Evolutionary conservation across 805 yeast species (phyloP).

Genomic region (Metschnikowia dekortorum): DNA sequence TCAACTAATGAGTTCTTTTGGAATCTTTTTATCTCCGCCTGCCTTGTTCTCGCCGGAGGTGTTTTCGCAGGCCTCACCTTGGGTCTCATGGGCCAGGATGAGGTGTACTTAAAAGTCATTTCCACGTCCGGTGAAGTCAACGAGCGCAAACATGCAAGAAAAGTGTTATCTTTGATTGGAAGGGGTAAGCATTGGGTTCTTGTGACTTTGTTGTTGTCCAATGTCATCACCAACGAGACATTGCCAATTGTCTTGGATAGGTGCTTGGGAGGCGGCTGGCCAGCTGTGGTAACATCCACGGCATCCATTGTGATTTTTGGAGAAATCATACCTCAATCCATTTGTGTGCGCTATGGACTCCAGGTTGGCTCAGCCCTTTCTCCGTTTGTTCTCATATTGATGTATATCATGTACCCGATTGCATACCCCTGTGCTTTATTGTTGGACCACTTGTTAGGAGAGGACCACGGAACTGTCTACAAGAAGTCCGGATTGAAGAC

Average conservation of each 20-base stretch:
- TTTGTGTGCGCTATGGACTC: slow-evolving; percentile 89
- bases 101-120: slow-evolving; percentile 86
- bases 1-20: slow-evolving; percentile 41
- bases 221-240: slow-evolving; percentile 91
- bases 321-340: slow-evolving; percentile 91
- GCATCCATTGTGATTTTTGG: slow-evolving; percentile 91
- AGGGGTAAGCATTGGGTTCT: slow-evolving; percentile 95
- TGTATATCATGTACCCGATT: slow-evolving; percentile 88
- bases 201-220: slow-evolving; percentile 78
- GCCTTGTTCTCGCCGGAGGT: slow-evolving; percentile 73
- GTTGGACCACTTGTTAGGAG: slow-evolving; percentile 80
- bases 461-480: slow-evolving; percentile 94
- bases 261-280: slow-evolving; percentile 95
- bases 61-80: slow-evolving; percentile 93
- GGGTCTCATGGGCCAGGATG: slow-evolving; percentile 97
- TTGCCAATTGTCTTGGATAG: slow-evolving; percentile 91
- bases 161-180: slow-evolving; percentile 67
- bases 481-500: slow-evolving; percentile 91
- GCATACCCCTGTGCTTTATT: slow-evolving; percentile 86
- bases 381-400: slow-evolving; percentile 77
- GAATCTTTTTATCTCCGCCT: slow-evolving; percentile 50
- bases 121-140: slow-evolving; percentile 74
- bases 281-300: slow-evolving; percentile 92
- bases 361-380: slow-evolving; percentile 87
- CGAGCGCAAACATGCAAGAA: slow-evolving; percentile 66